Conservation (phyloP, 345 rosid genomes). For the Crucihimalaya himalaica region DNA sequence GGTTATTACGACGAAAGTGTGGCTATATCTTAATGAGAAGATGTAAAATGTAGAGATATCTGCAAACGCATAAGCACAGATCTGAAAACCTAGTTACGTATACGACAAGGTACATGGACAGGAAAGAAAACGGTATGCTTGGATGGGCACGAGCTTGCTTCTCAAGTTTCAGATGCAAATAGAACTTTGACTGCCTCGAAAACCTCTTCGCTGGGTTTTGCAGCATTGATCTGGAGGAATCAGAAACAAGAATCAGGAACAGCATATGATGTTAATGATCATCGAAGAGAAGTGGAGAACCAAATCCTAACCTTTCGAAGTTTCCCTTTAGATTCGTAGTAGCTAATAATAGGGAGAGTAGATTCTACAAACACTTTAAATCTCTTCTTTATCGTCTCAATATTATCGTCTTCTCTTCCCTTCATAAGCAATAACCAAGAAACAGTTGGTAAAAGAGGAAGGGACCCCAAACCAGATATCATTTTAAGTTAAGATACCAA, state of each 20-base stretch:
- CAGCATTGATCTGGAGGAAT: constrained; percentile 63
- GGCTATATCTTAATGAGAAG: background rate
- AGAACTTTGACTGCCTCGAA: constrained; percentile 56
- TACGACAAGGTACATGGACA: constrained; percentile 17
- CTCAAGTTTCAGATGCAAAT: constrained; percentile 50
- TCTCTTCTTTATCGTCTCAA: constrained; percentile 65
- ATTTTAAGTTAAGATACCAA: constrained; percentile 22
- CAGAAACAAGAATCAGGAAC: constrained; percentile 10
- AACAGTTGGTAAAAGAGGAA: background rate
- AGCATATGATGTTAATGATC: background rate
- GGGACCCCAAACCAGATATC: background rate
- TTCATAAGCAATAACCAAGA: constrained; percentile 29
- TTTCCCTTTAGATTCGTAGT: constrained; percentile 59
- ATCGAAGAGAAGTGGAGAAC: background rate
- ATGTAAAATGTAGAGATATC: background rate
- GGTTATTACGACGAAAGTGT: background rate
- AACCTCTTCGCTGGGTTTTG: constrained; percentile 63
- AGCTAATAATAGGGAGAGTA: constrained; percentile 56
- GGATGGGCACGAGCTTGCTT: constrained; percentile 35
- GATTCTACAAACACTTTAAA: constrained; percentile 63
- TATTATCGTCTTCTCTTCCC: constrained; percentile 84
- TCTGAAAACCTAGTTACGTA: background rate
- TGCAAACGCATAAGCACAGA: background rate
- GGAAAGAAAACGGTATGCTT: background rate
- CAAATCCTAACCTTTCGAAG: constrained; percentile 54